These are phyloP conservation scores for Lentinula detonsa DNA, from an alignment of 768 basidiomycete genomes.

Conservation along the genomic window DNA sequence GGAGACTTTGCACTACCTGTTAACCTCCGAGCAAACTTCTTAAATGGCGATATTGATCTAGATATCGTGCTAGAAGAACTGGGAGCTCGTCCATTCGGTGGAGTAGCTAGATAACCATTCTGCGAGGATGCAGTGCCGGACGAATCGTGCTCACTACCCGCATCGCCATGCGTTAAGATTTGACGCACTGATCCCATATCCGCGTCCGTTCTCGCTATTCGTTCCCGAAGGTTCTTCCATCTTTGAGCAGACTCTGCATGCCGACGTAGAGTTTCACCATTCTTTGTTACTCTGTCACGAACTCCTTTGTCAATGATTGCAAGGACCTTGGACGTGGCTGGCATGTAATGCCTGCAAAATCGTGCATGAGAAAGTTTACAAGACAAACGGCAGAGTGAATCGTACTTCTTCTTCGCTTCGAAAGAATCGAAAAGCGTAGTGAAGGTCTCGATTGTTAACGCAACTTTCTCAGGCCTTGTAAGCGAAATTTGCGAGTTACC, in stretches of 20 bases:
- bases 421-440: conserved; percentile 66
- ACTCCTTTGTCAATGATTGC: conserved; percentile 94
- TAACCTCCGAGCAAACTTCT: conserved; percentile 70
- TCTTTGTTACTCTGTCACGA: conserved; percentile 89
- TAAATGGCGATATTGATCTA: conserved; percentile 74
- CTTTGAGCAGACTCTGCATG: conserved; percentile 86
- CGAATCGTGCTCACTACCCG: conserved; percentile 67
- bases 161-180: conserved; percentile 46
- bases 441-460: conserved; percentile 57
- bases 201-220: conserved; percentile 72
- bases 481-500: conserved; percentile 38
- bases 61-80: conserved; percentile 56
- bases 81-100: conserved; percentile 43
- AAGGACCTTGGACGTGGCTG: conserved; percentile 87
- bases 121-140: conserved; percentile 48
- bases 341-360: conserved; percentile 78
- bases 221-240: conserved; percentile 76
- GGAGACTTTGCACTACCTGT: conserved; percentile 37
- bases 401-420: conserved; percentile 83
- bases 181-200: conserved; percentile 76
- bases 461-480: conserved; percentile 44
- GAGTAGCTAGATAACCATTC: conserved; percentile 63
- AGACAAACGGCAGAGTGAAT: conserved; percentile 12
- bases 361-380: conserved; percentile 10
- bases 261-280: conserved; percentile 88